Conservation (phyloP, 202 grass and related monocot genomes). For the Setaria viridis region DNA sequence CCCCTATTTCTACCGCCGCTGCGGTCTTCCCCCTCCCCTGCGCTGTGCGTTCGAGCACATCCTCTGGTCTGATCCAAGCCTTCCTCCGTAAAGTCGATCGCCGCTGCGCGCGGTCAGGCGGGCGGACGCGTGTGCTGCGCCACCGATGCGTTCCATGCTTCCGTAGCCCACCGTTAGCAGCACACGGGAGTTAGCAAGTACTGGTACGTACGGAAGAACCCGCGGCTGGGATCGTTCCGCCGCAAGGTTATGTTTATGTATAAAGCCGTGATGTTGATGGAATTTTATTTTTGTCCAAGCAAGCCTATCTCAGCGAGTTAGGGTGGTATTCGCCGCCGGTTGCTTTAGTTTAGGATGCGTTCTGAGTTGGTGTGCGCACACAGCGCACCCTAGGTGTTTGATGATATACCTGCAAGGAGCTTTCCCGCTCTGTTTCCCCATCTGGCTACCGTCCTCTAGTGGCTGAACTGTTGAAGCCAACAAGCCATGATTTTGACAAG, state of each 20-base stretch:
- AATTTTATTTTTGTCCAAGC: not conserved
- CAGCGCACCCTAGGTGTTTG: not conserved
- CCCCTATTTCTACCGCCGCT: not conserved
- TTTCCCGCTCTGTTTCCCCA: not conserved
- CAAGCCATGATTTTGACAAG: not conserved
- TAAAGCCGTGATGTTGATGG: not conserved
- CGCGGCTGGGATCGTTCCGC: not conserved
- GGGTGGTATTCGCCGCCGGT: not conserved
- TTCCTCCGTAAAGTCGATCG: too few species aligned
- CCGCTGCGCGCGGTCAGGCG: not conserved
- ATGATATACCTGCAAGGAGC: constrained; percentile 15
- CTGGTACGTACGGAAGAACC: constrained; percentile 14
- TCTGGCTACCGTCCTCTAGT: not conserved
- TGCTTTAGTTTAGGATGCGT: not conserved
- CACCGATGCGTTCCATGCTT: not conserved
- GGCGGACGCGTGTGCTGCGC: not conserved
- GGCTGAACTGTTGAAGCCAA: not conserved
- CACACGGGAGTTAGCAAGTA: not conserved
- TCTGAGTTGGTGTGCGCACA: not conserved
- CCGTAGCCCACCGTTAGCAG: not conserved
- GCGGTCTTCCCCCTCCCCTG: too few species aligned
- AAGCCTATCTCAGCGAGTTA: too few species aligned
- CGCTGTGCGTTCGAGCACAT: not conserved
- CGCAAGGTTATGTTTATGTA: not conserved
- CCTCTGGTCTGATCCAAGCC: not conserved